These are phyloP conservation scores for Fomes fomentarius DNA, from an alignment of 1,284 basidiomycete genomes.

Conservation along the genomic window DNA sequence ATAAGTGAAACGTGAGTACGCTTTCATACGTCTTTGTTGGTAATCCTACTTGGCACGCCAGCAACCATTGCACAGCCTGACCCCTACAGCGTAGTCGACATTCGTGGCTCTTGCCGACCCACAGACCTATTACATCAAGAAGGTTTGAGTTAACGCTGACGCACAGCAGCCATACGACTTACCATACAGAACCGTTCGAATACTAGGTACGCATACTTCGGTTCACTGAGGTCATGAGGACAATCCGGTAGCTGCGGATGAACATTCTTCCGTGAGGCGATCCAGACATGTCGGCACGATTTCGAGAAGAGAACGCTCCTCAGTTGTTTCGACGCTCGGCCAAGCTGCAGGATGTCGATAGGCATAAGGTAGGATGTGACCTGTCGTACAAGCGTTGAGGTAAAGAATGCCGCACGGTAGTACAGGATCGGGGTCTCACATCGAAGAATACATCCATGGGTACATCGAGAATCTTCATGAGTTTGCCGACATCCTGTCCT, in stretches of 20 bases:
- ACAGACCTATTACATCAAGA: background rate
- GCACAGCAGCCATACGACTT: background rate
- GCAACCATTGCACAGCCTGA: background rate
- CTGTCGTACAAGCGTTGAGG: constrained; percentile 21
- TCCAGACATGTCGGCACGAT: background rate
- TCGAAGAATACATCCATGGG: constrained; percentile 24
- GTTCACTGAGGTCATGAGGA: constrained; percentile 1
- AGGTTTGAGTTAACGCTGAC: no score
- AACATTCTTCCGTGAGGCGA: background rate
- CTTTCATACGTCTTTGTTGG: background rate
- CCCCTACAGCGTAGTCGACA: background rate
- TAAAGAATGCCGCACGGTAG: no score
- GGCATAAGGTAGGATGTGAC: constrained; percentile 33
- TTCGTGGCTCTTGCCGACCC: background rate
- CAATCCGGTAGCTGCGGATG: background rate
- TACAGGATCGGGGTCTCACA: no score
- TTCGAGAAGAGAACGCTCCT: constrained; percentile 32
- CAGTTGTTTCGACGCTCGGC: constrained; percentile 34
- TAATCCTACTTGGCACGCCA: background rate
- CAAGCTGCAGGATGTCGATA: constrained; percentile 34
- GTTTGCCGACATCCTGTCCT: constrained; percentile 18
- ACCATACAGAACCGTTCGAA: constrained; percentile 8
- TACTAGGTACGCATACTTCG: background rate
- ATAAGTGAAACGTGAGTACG: no score
- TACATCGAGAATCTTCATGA: constrained; percentile 16